Conservation (phyloP, 2,329 filamentous ascomycete species). For the Neonectria magnoliae region DNA sequence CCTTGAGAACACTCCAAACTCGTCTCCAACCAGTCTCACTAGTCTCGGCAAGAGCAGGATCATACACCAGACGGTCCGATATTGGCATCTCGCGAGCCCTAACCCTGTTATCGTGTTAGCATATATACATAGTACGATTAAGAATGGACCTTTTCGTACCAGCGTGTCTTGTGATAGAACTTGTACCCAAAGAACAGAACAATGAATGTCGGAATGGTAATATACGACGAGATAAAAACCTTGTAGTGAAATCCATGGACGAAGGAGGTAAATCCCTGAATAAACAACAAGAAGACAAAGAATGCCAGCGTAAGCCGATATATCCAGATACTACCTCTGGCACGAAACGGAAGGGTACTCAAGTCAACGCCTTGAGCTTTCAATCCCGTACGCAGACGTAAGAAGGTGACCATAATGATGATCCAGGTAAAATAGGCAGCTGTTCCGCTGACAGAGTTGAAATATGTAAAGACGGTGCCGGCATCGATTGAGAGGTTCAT, state of each 20-base stretch:
- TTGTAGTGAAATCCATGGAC: neutral
- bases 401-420: neutral
- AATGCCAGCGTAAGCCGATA: conserved; percentile 1
- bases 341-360: neutral
- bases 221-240: conserved; percentile 1
- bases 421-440: conserved; percentile 5
- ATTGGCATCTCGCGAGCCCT: neutral
- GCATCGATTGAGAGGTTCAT: conserved; percentile 2
- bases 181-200: conserved; percentile 6
- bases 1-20: neutral
- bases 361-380: neutral
- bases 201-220: neutral
- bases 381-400: neutral
- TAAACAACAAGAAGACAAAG: neutral
- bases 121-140: neutral
- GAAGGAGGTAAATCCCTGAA: conserved; percentile 6
- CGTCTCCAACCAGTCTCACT: neutral
- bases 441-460: conserved; percentile 6
- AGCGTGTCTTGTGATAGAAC: neutral
- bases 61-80: neutral
- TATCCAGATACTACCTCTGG: conserved; percentile 1
- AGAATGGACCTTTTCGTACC: neutral
- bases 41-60: neutral
- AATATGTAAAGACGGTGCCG: conserved; percentile 6
- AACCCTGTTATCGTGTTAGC: neutral